These are phyloP conservation scores for Fraxinus albicans DNA, from an alignment of 305 asterid species.

Conservation along the genomic window DNA sequence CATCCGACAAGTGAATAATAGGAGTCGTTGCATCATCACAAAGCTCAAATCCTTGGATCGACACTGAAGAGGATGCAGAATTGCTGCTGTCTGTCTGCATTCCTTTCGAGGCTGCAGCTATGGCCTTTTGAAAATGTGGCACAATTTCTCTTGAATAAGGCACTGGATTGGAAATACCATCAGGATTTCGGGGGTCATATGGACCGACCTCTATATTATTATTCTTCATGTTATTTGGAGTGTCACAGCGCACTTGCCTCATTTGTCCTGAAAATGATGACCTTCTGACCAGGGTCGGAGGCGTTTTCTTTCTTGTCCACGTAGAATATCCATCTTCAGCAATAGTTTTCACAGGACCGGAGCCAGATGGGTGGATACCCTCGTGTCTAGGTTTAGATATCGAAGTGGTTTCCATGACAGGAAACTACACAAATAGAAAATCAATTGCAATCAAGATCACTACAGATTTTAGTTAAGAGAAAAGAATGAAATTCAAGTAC, in stretches of 20 bases:
- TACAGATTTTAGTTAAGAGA: slow-evolving; percentile 5
- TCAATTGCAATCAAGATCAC: slow-evolving; percentile 15
- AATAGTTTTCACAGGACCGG: slow-evolving; percentile 45
- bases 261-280: slow-evolving; percentile 56
- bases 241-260: slow-evolving; percentile 41
- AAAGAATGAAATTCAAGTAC: slow-evolving; percentile 33
- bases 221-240: slow-evolving; percentile 29
- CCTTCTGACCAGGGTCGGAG: slow-evolving; percentile 52
- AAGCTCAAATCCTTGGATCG: slow-evolving; percentile 71
- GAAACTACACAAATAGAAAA: slow-evolving; percentile 46
- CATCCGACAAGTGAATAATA: slow-evolving; percentile 33
- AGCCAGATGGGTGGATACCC: slow-evolving; percentile 51
- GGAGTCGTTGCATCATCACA: slow-evolving; percentile 58
- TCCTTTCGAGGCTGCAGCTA: slow-evolving; percentile 42
- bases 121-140: slow-evolving; percentile 41
- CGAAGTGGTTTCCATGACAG: slow-evolving; percentile 54
- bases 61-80: slow-evolving; percentile 72
- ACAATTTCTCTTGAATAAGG: slow-evolving; percentile 39
- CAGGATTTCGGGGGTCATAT: slow-evolving; percentile 40
- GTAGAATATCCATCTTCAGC: slow-evolving; percentile 52
- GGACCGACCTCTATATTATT: slow-evolving; percentile 30
- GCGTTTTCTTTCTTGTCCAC: slow-evolving; percentile 59
- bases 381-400: slow-evolving; percentile 70
- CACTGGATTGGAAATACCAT: slow-evolving; percentile 28
- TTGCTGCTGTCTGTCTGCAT: slow-evolving; percentile 63